Base-by-base conservation (phyloP, 139 green algal genomes). In the Mychonastes homosphaera region DNA sequence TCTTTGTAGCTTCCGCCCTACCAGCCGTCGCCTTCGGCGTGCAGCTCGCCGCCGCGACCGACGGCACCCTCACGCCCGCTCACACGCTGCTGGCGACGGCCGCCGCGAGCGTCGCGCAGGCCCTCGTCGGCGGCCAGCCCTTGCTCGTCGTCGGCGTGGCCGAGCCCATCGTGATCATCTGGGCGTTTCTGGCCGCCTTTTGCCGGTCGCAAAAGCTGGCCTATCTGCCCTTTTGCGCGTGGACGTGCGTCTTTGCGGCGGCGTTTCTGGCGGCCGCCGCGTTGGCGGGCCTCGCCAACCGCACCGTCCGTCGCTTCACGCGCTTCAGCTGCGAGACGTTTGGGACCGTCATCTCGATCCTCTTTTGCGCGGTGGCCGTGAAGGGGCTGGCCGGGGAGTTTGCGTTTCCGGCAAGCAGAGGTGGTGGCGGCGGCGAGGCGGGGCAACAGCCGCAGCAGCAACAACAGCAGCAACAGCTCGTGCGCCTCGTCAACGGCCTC, bases 81-180 rank as follows among this genome's bases (percentile, higher is more conserved):
- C 19, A 23, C 16, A 13, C 39, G 39, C 16, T 46, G 39, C 39
- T 46, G 15, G 16, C 16, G 39, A 21, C 41, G 21, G 41, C 24
- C 19, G 19, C 41, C 24, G 46, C n/a, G 6, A 6, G 19, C n/a
- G 9, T 8, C 16, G 4, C 9, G 57, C 79, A 91, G 73, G 65
- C 85, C 1, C 2, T 96, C 12, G 28, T 90, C 13, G 88, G 88
- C 27, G 88, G 88, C 0, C 88, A 96, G 75, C 88, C 87, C 5
- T 65, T 96, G 64, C 75, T 96, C 4, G 92, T 96, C 46, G 73
- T 95, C n/a, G 88, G 88, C 15, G 88, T 96, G 9, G 82, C 88
- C 3, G 84, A 95, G 68, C 88, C 88, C 1, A 86, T 79, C 24
- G 83, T 91, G 1, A 56, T 94, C n/a, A 79, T 85, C 28, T 94